Evolutionary conservation across 2,329 filamentous ascomycete genomes (phyloP).

Genomic region (Fusarium kyushuense): DNA sequence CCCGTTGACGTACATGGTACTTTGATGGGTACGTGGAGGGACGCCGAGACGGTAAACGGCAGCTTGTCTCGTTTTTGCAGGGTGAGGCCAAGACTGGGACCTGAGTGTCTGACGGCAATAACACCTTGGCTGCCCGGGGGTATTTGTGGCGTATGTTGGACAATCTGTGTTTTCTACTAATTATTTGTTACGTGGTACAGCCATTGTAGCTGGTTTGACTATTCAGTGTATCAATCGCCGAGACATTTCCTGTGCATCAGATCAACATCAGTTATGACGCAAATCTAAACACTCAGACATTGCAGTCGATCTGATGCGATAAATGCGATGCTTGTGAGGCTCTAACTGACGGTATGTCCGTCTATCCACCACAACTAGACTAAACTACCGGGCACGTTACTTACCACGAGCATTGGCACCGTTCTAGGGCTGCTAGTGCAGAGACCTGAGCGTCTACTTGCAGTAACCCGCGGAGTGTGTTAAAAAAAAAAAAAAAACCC

Average conservation of each 20-base stretch:
- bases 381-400: slow-evolving; percentile 19
- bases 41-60: slow-evolving; percentile 42
- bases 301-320: slow-evolving; percentile 3
- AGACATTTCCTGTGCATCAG: slow-evolving; percentile 6
- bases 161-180: background rate
- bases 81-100: slow-evolving; percentile 28
- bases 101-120: slow-evolving; percentile 29
- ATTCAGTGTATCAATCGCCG: background rate
- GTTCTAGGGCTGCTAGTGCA: slow-evolving; percentile 38
- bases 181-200: background rate
- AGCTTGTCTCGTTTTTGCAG: slow-evolving; percentile 10
- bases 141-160: slow-evolving; percentile 17
- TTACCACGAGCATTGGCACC: slow-evolving; percentile 15
- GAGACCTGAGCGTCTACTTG: background rate
- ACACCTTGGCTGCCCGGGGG: slow-evolving; percentile 18
- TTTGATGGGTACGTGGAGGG: slow-evolving; percentile 20
- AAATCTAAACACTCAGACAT: background rate
- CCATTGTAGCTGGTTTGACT: slow-evolving; percentile 9
- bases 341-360: slow-evolving; percentile 17
- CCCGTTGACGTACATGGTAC: slow-evolving; percentile 26
- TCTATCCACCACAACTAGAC: slow-evolving; percentile 21
- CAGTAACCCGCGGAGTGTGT: background rate
- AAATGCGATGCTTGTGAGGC: slow-evolving; percentile 13
- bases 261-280: slow-evolving; percentile 23
- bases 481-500: background rate